A percentile compares a stretch with the other conserved stretches of the same genome.
Conservation (phyloP, 768 basidiomycete species). For the Chalciporus chontae region DNA sequence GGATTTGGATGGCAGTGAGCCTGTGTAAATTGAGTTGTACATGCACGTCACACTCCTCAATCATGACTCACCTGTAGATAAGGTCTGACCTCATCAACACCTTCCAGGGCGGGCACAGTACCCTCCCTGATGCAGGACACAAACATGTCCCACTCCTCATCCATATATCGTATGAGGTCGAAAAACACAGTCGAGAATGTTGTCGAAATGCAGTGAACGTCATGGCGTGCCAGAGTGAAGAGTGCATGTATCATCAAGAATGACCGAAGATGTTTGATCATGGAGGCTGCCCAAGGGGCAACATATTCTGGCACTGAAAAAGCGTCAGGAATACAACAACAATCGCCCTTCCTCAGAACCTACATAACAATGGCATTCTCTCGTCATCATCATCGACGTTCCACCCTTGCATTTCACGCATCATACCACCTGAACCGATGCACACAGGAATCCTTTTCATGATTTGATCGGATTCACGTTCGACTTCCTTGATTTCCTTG, state of each 20-base stretch:
- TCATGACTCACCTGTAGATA: background rate
- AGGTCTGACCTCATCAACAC: background rate
- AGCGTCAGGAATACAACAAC: background rate
- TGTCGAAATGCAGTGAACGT: background rate
- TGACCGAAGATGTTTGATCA: background rate
- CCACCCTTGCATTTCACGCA: background rate
- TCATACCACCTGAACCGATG: background rate
- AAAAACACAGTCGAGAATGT: slow-evolving; percentile 2
- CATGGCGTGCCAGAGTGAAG: background rate
- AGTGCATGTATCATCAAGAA: slow-evolving; percentile 9
- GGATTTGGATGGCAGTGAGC: background rate
- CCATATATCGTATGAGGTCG: background rate
- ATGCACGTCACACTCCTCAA: too few species aligned
- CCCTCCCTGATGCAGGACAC: slow-evolving; percentile 3
- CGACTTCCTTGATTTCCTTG: too few species aligned
- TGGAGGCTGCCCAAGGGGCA: background rate
- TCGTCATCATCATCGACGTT: background rate
- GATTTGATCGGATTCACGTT: background rate
- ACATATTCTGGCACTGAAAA: slow-evolving; percentile 3
- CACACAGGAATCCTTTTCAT: background rate
- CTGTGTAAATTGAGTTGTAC: too few species aligned
- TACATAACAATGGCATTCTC: background rate
- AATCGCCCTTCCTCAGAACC: background rate
- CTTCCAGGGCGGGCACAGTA: background rate
- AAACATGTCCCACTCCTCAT: slow-evolving; percentile 1